Base-by-base conservation (phyloP, 2,329 filamentous ascomycete species). In the Colletotrichum cuscutae region DNA sequence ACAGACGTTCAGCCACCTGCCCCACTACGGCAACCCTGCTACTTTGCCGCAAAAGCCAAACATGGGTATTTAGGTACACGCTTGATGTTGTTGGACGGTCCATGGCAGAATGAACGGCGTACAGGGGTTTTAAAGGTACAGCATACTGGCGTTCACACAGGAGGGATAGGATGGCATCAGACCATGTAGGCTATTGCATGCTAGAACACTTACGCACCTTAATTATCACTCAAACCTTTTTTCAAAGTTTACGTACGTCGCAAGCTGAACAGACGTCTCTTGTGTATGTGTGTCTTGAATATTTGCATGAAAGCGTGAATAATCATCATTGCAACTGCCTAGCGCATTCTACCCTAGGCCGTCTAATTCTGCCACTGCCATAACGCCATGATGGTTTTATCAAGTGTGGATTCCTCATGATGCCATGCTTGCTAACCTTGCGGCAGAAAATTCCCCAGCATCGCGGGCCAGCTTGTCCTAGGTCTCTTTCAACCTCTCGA, bases 21-120 rank as follows among this genome's bases (percentile, higher is more conserved):
- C 88, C 56, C 86, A 84, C 71, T 91, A 90, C 76, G 89, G 89
- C 75, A 91, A 91, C 79, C 89, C 89, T 71, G 88, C 89, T 37
- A 88, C 87, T 37, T 79, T 91, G 78, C 89, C 89, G 72, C 89
- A 90, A 78, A 90, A 90, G 81, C 89, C 89, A 71, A 82, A 86
- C 42, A 84, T 85, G 72, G 85, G 74, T 62, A 65, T 74, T 72
- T 72, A 69, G 65, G 71, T 70, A 71, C 60, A 65, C 71, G 32
- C 67, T 63, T 67, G 68, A 63, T 37, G 52, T 71, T 62, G 37
- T 42, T 42, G 37, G 62, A 67, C 28, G 62, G 68, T 73, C 71
- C 62, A 66, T 60, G 67, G 71, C 62, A 72, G 68, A 73, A 71
- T 53, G 68, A 71, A 58, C 56, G 68, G 71, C 71, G 68, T 65